phyloP scores from a whole-genome alignment of 257 asterid species.

The Capsicum rhomboideum region DNA sequence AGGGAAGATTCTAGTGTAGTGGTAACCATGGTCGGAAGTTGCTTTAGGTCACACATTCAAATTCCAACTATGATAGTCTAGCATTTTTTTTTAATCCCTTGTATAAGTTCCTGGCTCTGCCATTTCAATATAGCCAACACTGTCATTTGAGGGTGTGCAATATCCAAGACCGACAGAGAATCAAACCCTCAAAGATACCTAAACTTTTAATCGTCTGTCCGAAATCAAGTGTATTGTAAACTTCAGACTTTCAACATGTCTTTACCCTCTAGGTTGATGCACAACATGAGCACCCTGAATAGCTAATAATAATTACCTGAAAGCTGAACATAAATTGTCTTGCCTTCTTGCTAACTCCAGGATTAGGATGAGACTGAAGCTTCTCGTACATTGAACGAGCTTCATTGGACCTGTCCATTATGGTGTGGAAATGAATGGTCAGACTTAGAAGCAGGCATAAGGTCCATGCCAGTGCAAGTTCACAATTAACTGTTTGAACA shows the following conservation, averaged over 20 bases:
- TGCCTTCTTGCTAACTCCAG: slow-evolving; percentile 77
- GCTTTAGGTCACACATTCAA: not conserved
- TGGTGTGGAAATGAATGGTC: not conserved
- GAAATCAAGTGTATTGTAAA: not conserved
- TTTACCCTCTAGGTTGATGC: not conserved
- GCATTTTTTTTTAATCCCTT: not conserved
- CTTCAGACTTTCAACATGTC: not conserved
- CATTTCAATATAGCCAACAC: not conserved
- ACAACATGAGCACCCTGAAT: not conserved
- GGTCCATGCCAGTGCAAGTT: not conserved
- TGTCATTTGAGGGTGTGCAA: not conserved
- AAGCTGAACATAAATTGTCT: slow-evolving; percentile 57
- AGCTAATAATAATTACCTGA: slow-evolving; percentile 39
- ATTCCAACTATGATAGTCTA: not conserved
- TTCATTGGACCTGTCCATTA: slow-evolving; percentile 47
- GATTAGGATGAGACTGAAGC: slow-evolving; percentile 76
- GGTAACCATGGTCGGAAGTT: not conserved
- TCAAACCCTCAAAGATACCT: not conserved
- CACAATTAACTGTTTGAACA: not conserved
- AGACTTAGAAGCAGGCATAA: not conserved
- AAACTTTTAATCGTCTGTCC: not conserved
- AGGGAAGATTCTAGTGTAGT: not conserved
- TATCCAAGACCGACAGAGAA: not conserved
- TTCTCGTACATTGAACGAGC: slow-evolving; percentile 86
- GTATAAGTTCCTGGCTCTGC: not conserved